A percentile compares a stretch with the other conserved stretches of the same genome.
Conservation (phyloP, 1,284 basidiomycete genomes). For the Pseudozyma hubeiensis region DNA sequence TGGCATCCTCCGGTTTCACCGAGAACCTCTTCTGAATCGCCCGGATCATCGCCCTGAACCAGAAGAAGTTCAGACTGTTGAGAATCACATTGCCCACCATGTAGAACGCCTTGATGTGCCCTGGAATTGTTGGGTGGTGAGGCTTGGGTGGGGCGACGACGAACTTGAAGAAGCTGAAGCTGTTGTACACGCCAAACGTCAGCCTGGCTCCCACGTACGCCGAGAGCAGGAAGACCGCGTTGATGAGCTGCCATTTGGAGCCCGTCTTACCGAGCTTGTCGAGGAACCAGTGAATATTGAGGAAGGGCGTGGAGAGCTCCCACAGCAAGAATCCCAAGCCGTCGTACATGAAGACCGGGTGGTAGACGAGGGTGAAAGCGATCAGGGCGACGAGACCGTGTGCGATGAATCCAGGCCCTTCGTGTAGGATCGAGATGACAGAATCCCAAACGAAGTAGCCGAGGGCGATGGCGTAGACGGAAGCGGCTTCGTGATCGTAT, state of each 20-base stretch:
- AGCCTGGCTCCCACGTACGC: slow-evolving; percentile 67
- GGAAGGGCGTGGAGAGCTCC: slow-evolving; percentile 69
- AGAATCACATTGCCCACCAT: slow-evolving; percentile 54
- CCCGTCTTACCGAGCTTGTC: slow-evolving; percentile 70
- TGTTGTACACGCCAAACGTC: slow-evolving; percentile 68
- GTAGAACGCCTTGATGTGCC: slow-evolving; percentile 49
- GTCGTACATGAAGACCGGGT: slow-evolving; percentile 69
- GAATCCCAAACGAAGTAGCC: slow-evolving; percentile 68
- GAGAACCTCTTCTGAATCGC: slow-evolving; percentile 68
- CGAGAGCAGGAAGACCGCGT: slow-evolving; percentile 65
- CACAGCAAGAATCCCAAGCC: slow-evolving; percentile 69
- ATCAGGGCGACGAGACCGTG: slow-evolving; percentile 67
- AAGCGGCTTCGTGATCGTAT: slow-evolving; percentile 55
- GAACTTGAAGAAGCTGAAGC: slow-evolving; percentile 57
- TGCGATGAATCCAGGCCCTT: slow-evolving; percentile 69
- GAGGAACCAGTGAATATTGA: slow-evolving; percentile 70
- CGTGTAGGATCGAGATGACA: slow-evolving; percentile 63
- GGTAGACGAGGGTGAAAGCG: slow-evolving; percentile 64
- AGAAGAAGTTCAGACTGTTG: slow-evolving; percentile 69
- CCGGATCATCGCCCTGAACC: slow-evolving; percentile 69
- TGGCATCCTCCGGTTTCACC: slow-evolving; percentile 27
- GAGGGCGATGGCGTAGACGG: slow-evolving; percentile 62
- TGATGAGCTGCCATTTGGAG: slow-evolving; percentile 66
- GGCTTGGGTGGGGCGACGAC: slow-evolving; percentile 55
- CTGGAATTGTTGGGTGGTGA: slow-evolving; percentile 45